These are phyloP conservation scores for Penicillium macrosclerotiorum DNA, from an alignment of 495 filamentous ascomycete species.

Conservation along the genomic window DNA sequence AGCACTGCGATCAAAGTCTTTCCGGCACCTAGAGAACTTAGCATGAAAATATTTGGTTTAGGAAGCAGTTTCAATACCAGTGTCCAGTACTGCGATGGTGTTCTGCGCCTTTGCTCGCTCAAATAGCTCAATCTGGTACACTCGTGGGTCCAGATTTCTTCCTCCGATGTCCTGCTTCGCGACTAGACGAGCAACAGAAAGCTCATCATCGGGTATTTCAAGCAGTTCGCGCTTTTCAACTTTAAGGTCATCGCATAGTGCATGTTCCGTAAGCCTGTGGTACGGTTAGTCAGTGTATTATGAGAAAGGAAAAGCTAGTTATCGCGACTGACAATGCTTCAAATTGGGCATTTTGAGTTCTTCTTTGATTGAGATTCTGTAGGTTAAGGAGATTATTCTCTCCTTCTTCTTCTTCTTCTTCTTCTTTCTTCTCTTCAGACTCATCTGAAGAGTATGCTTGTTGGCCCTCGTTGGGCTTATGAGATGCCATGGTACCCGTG, in stretches of 20 bases:
- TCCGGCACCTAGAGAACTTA: constrained; percentile 66
- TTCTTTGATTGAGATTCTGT: too few relatives aligned
- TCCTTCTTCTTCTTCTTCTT: too few relatives aligned
- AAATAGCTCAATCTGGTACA: constrained; percentile 92
- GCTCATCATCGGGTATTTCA: constrained; percentile 17
- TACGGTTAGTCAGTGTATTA: background rate
- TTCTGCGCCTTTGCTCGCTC: constrained; percentile 84
- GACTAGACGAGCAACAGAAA: constrained; percentile 45
- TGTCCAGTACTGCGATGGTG: constrained; percentile 94
- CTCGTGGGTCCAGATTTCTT: constrained; percentile 67
- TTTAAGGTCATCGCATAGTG: constrained; percentile 29
- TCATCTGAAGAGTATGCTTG: constrained; percentile 21
- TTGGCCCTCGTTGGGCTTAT: constrained; percentile 1
- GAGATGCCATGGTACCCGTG: constrained; percentile 1
- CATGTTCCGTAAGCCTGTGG: constrained; percentile 43
- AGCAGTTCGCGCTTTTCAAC: constrained; percentile 22
- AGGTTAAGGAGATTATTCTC: too few relatives aligned
- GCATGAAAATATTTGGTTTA: too few relatives aligned
- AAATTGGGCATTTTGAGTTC: constrained; percentile 53
- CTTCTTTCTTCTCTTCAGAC: too few relatives aligned
- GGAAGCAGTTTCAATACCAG: too few relatives aligned
- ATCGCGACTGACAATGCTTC: constrained; percentile 44
- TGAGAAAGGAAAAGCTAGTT: background rate
- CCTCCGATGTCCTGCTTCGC: constrained; percentile 36
- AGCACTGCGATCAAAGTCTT: constrained; percentile 95